Conservation (phyloP, 371 early-diverging fungal genomes). For the Capniomyces stellatus region DNA sequence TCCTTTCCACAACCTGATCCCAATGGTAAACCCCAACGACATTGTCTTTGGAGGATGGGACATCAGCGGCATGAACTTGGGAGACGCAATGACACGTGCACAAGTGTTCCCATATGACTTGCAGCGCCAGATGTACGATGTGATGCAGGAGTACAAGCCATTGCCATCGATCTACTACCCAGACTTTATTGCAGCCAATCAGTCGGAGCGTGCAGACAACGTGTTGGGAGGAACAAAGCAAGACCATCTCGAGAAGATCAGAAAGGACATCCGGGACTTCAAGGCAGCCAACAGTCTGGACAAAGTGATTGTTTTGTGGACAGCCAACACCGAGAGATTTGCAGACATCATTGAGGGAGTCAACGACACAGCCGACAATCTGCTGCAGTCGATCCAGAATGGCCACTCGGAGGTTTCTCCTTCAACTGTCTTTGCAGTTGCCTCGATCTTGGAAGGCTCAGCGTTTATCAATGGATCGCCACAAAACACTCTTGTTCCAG, state of each 20-base stretch:
- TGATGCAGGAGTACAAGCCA: conserved; percentile 60
- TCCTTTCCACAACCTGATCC: conserved; percentile 76
- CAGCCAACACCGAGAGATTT: conserved; percentile 91
- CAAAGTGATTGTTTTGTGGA: conserved; percentile 91
- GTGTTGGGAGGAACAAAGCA: conserved; percentile 65
- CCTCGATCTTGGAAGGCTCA: conserved; percentile 80
- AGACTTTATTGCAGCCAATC: conserved; percentile 91
- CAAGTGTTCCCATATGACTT: conserved; percentile 87
- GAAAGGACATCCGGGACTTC: conserved; percentile 84
- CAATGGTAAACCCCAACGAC: conserved; percentile 91
- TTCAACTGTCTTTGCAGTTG: conserved; percentile 91
- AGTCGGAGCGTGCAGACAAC: conserved; percentile 88
- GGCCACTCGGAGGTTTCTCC: conserved; percentile 83
- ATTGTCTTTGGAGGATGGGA: conserved; percentile 95
- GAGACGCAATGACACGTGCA: conserved; percentile 81
- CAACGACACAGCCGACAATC: conserved; percentile 87
- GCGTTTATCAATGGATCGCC: conserved; percentile 97
- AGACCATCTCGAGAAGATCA: conserved; percentile 73
- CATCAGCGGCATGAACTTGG: conserved; percentile 67
- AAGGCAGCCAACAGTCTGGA: conserved; percentile 70
- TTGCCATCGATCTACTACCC: conserved; percentile 92
- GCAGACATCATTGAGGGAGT: conserved; percentile 58
- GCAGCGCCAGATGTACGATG: conserved; percentile 72
- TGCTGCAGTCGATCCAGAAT: conserved; percentile 54
- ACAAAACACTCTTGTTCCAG: conserved; percentile 96